Conservation (phyloP, 2,329 filamentous ascomycete species). For the Monosporascus sp. region DNA sequence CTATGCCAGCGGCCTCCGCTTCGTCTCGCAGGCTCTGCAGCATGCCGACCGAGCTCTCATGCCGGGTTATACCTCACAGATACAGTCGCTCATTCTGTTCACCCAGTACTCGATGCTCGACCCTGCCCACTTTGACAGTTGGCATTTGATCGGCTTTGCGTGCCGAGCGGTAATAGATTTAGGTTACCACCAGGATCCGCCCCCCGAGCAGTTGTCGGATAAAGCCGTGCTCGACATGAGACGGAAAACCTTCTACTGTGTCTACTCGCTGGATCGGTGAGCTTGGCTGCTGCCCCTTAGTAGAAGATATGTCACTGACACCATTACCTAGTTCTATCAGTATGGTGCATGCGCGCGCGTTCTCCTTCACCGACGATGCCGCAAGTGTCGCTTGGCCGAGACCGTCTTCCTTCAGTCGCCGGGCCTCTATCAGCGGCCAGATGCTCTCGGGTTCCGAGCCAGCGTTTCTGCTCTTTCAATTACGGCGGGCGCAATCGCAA, state of each 20-base stretch:
- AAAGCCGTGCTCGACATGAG: conserved; percentile 69
- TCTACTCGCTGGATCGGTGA: conserved; percentile 83
- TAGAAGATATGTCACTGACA: conserved; percentile 1
- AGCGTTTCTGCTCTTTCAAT: conserved; percentile 71
- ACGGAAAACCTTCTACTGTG: conserved; percentile 81
- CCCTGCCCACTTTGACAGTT: conserved; percentile 85
- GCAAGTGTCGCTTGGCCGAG: conserved; percentile 74
- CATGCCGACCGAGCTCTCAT: conserved; percentile 78
- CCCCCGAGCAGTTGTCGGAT: conserved; percentile 61
- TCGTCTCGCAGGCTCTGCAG: conserved; percentile 60
- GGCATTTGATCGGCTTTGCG: conserved; percentile 89
- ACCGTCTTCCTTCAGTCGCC: conserved; percentile 35
- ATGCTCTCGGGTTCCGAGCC: conserved; percentile 56
- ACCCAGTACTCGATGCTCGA: conserved; percentile 88
- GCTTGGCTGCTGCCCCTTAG: conserved; percentile 12
- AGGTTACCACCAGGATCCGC: conserved; percentile 88
- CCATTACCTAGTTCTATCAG: conserved; percentile 53
- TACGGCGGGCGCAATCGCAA: conserved; percentile 78
- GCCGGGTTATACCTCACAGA: conserved; percentile 77
- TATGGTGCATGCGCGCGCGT: conserved; percentile 79
- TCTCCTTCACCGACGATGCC: conserved; percentile 90
- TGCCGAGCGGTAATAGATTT: conserved; percentile 83
- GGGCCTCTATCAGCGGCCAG: conserved; percentile 35
- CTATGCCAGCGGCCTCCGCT: conserved; percentile 51
- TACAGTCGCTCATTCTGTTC: conserved; percentile 80